A percentile compares a stretch with the other conserved stretches of the same genome.
Evolutionary conservation across 371 early-diverging fungal species (phyloP).

Genomic region (Racocetra persica): DNA sequence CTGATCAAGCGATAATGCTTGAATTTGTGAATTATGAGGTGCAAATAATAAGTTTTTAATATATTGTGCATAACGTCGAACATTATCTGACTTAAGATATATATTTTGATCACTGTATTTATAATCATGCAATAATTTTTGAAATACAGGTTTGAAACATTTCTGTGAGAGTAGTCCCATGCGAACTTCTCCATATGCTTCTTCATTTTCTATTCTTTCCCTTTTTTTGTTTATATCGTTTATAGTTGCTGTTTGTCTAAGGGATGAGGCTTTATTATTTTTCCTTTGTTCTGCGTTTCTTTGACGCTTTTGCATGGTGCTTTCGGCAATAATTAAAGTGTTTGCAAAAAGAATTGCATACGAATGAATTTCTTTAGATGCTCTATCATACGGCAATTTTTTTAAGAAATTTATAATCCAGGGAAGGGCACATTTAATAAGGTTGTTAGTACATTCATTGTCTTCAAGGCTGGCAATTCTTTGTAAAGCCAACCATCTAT

Average conservation of each 20-base stretch:
- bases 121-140: not conserved
- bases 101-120: not conserved
- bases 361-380: not conserved
- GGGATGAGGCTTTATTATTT: not conserved
- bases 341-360: constrained; percentile 1
- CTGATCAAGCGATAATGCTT: not conserved
- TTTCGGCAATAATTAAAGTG: not conserved
- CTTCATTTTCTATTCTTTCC: not conserved
- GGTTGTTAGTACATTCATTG: not conserved
- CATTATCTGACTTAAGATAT: not conserved
- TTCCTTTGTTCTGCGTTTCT: not conserved
- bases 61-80: constrained; percentile 2
- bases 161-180: not conserved
- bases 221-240: not conserved
- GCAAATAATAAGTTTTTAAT: constrained; percentile 2
- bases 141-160: not conserved
- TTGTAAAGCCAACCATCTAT: constrained; percentile 16
- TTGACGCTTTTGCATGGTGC: not conserved
- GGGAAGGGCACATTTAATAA: not conserved
- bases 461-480: not conserved
- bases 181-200: not conserved
- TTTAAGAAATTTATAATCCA: not conserved
- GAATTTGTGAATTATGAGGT: constrained; percentile 10
- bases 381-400: not conserved
- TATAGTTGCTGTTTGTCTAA: not conserved